Percentiles rank a stretch among this genome's conserved stretches.
Conservation (phyloP, 495 filamentous ascomycete genomes). For the Corynascus novoguineensis region DNA sequence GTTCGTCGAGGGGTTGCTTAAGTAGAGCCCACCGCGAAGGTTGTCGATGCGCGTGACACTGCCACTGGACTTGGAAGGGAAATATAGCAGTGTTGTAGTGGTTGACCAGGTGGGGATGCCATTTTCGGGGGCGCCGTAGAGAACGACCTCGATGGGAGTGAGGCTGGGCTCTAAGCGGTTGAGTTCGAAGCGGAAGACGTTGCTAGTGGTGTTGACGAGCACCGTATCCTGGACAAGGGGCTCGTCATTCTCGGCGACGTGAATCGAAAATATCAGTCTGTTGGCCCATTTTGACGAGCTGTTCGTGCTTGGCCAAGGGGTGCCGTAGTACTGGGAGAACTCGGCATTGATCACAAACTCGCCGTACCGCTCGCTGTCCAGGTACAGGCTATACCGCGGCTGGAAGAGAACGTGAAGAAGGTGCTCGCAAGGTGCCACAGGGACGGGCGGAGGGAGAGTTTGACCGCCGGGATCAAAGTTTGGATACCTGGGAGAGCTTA, state of each 20-base stretch:
- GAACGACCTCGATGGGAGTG: constrained; percentile 40
- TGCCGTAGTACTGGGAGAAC: constrained; percentile 48
- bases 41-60: constrained; percentile 60
- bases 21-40: constrained; percentile 51
- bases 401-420: constrained; percentile 53
- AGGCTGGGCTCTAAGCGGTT: constrained; percentile 39
- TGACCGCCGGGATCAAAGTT: constrained; percentile 59
- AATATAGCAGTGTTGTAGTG: constrained; percentile 45
- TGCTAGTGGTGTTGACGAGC: constrained; percentile 43
- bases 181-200: constrained; percentile 46
- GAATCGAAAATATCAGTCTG: constrained; percentile 35
- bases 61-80: constrained; percentile 53
- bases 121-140: constrained; percentile 37
- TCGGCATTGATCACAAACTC: constrained; percentile 57
- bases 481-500: constrained; percentile 43
- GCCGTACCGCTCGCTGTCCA: constrained; percentile 46
- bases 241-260: constrained; percentile 25
- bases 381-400: constrained; percentile 58
- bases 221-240: constrained; percentile 37
- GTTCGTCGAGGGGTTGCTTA: constrained; percentile 32
- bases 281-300: constrained; percentile 20
- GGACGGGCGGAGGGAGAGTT: constrained; percentile 39
- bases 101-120: constrained; percentile 33
- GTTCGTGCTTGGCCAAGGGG: constrained; percentile 36
- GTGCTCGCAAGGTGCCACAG: constrained; percentile 34